phyloP scores from a whole-genome alignment of 441 rosid genomes.

The Viola pubescens region DNA sequence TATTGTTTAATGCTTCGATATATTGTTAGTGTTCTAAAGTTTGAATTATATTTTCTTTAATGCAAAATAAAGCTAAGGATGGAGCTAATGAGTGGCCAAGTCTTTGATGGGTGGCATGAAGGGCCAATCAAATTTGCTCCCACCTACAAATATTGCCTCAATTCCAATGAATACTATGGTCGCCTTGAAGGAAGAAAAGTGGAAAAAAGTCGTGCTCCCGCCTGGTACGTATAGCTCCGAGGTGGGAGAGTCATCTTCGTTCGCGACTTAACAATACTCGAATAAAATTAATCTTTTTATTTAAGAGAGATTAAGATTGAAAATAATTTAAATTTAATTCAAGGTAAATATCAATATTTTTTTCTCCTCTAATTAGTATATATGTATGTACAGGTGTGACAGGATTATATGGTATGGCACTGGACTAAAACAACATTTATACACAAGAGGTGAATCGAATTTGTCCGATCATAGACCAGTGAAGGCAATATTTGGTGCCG shows the following conservation, averaged over 20 bases:
- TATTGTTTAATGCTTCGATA: background rate
- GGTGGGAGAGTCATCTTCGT: no score
- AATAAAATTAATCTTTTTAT: background rate
- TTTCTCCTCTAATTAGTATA: background rate
- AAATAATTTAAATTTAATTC: background rate
- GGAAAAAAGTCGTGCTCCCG: constrained; percentile 77
- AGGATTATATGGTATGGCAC: constrained; percentile 37
- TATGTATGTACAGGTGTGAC: constrained; percentile 28
- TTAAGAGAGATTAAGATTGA: background rate
- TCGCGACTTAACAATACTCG: no score
- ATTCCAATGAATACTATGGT: constrained; percentile 68
- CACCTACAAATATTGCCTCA: constrained; percentile 71
- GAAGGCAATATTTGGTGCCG: constrained; percentile 31
- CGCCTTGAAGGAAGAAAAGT: constrained; percentile 39
- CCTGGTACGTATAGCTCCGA: constrained; percentile 42
- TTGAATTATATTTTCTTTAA: background rate
- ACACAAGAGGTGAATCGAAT: constrained; percentile 32
- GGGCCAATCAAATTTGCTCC: constrained; percentile 71
- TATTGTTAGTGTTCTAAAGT: background rate
- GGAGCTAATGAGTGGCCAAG: constrained; percentile 57
- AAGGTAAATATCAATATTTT: background rate
- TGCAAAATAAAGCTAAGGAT: constrained; percentile 39
- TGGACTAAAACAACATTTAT: constrained; percentile 34
- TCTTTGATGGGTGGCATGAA: constrained; percentile 72
- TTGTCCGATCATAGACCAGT: constrained; percentile 45